Evolutionary conservation across 768 basidiomycete species (phyloP).

Genomic region (Chiua virens): DNA sequence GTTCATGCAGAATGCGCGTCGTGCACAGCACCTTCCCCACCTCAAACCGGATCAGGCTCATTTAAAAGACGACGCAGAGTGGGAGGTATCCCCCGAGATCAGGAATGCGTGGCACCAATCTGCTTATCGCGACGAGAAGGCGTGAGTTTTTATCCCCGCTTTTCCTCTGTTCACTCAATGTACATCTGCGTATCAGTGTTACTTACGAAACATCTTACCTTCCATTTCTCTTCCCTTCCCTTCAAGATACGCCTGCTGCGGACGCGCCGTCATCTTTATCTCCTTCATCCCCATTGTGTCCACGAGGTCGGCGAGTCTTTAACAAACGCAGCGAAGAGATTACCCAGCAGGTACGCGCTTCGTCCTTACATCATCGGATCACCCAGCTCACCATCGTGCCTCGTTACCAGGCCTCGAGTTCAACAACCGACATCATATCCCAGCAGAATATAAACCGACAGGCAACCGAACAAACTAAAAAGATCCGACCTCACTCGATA

Average conservation of each 20-base stretch:
- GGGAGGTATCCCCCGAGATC: constrained; percentile 57
- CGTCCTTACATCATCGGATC: constrained; percentile 17
- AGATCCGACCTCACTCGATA: constrained; percentile 21
- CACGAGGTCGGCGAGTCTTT: constrained; percentile 55
- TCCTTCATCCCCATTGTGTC: constrained; percentile 22
- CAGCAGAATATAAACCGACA: constrained; percentile 11
- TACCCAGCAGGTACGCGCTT: constrained; percentile 24
- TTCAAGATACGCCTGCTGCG: constrained; percentile 24
- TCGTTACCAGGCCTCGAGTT: constrained; percentile 20
- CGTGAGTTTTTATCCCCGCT: constrained; percentile 20
- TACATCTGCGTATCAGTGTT: constrained; percentile 28
- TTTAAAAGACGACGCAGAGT: constrained; percentile 58
- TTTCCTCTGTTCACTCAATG: constrained; percentile 15
- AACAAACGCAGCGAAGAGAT: constrained; percentile 50
- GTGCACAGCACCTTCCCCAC: constrained; percentile 49
- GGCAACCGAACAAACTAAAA: constrained; percentile 25
- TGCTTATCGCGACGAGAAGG: constrained; percentile 28
- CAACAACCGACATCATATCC: constrained; percentile 5
- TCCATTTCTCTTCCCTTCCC: constrained; percentile 58
- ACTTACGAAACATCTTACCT: constrained; percentile 63
- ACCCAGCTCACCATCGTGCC: constrained; percentile 14
- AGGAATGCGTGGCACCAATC: constrained; percentile 50
- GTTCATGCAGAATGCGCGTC: constrained; percentile 73
- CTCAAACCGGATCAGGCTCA: constrained; percentile 52
- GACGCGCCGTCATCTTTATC: constrained; percentile 21